Evolutionary conservation across 2,329 filamentous ascomycete genomes (phyloP), one percentile per base, ranked within the genome.

Genomic region (Alternaria triticimaculans): DNA sequence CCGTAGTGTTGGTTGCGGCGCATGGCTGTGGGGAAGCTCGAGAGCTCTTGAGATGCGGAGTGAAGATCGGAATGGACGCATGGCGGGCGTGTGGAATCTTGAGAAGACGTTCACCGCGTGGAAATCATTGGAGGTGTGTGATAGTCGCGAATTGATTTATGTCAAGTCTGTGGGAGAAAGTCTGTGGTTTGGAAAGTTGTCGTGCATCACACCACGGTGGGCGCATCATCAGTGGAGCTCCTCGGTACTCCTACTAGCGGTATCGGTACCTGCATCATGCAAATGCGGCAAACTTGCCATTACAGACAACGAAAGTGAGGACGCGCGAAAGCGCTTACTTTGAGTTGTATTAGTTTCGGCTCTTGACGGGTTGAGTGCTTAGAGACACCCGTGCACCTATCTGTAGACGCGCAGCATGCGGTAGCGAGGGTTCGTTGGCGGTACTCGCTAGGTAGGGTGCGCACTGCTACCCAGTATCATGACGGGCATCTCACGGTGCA

Each of bases 131-230:
- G 61, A 59, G 26, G 45, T 41, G 43, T 30, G 12, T 37, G 14
- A 43, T 15, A 37, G 37, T 7, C 6, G 41, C 11, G 30, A 44
- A 57, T 53, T 28, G 63, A 18, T 55, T 61, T 70, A 67, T 66
- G 62, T 54, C 58, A 20, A 30, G 50, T 41, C 37, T 28, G 64
- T 30, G 66, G 60, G 54, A 43, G 41, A 33, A 45, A 43, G 41
- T 20, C 44, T n/a, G 41, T 57, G 23, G 56, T 57, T 20, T 37
- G 58, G 56, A 65, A 64, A 64, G 55, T 55, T 60, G 63, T 63
- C 50, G 37, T 54, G 50, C 63, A 72, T 78, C 76, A 78, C 75
- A 74, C 75, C 76, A 78, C 60, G 67, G 69, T 75, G 65, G 73
- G 58, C 64, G 63, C 68, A 74, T 68, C 64, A 60, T 65, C 58